phyloP scores from a whole-genome alignment of 225 moss, liverwort and hornwort genomes.

The Polytrichum formosum region DNA sequence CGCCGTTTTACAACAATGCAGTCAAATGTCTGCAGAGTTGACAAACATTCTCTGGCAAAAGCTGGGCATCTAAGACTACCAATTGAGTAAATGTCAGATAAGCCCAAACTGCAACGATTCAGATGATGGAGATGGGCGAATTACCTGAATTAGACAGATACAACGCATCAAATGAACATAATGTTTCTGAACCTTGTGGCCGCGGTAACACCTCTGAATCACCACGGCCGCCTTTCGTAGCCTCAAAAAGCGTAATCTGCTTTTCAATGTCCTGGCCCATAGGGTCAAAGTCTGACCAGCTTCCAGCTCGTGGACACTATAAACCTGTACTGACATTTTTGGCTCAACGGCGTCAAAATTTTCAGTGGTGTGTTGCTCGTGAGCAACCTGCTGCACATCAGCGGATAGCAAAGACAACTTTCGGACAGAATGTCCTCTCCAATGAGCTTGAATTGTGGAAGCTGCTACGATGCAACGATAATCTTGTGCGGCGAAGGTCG shows the following conservation, averaged over 20 bases:
- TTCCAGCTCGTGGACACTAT: constrained; percentile 11
- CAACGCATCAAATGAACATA: constrained; percentile 20
- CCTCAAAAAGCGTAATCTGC: constrained; percentile 23
- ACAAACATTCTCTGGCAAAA: no score
- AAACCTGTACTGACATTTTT: not conserved
- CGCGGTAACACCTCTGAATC: constrained; percentile 53
- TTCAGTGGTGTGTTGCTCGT: no score
- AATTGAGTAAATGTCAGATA: no score
- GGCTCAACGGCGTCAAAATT: constrained; percentile 9
- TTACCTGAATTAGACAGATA: constrained; percentile 56
- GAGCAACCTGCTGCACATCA: no score
- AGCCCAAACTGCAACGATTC: not conserved
- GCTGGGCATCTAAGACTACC: no score
- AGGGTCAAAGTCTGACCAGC: constrained; percentile 21
- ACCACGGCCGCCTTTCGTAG: constrained; percentile 26
- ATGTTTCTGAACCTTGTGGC: constrained; percentile 32
- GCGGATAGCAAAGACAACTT: constrained; percentile 2
- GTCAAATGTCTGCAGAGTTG: no score
- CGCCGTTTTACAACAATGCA: no score
- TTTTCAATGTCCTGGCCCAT: constrained; percentile 18
- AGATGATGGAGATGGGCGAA: constrained; percentile 6
- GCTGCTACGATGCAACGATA: constrained; percentile 18
- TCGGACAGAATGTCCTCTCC: constrained; percentile 32
- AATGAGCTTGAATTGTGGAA: constrained; percentile 38
- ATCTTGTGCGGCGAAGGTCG: no score